Percentiles rank a stretch among this genome's conserved stretches.
These are phyloP conservation scores for Plasmodium fragile DNA, from an alignment of 169 alveolate genomes.

Conservation along the genomic window DNA sequence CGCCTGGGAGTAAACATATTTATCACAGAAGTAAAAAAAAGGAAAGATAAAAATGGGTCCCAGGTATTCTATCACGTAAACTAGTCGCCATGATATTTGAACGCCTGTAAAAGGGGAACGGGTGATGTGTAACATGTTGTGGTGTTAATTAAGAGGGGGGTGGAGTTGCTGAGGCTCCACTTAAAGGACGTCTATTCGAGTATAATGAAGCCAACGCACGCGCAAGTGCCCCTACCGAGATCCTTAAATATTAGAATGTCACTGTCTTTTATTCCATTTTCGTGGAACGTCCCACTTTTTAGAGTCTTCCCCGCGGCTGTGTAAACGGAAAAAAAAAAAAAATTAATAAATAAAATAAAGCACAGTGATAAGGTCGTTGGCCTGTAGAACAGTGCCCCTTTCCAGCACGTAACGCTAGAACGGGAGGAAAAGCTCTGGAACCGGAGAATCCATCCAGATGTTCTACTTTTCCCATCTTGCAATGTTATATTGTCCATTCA, in stretches of 20 bases:
- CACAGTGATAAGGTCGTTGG: neutral
- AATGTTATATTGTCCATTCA: neutral
- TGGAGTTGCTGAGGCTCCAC: neutral
- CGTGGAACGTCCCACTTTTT: conserved; percentile 48
- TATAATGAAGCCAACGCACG: neutral
- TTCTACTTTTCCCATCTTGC: neutral
- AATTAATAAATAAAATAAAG: conserved; percentile 6
- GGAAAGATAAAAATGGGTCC: conserved; percentile 98
- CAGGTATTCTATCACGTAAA: conserved; percentile 95
- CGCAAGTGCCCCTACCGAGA: conserved; percentile 73
- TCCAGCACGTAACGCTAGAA: neutral
- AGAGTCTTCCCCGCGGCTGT: conserved; percentile 66
- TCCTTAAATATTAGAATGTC: conserved; percentile 87
- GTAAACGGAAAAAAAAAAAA: neutral
- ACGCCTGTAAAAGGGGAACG: conserved; percentile 86
- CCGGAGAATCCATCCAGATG: neutral
- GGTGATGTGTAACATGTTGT: neutral
- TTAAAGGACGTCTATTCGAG: neutral
- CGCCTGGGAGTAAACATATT: conserved; percentile 83
- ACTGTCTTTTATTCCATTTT: conserved; percentile 84
- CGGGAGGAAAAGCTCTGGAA: neutral
- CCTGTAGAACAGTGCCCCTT: neutral
- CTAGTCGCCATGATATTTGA: conserved; percentile 97
- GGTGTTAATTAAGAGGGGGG: neutral
- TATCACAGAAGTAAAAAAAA: conserved; percentile 90